Evolutionary conservation across 139 green algal genomes (phyloP).

Genomic region (Picochlorum sp.): DNA sequence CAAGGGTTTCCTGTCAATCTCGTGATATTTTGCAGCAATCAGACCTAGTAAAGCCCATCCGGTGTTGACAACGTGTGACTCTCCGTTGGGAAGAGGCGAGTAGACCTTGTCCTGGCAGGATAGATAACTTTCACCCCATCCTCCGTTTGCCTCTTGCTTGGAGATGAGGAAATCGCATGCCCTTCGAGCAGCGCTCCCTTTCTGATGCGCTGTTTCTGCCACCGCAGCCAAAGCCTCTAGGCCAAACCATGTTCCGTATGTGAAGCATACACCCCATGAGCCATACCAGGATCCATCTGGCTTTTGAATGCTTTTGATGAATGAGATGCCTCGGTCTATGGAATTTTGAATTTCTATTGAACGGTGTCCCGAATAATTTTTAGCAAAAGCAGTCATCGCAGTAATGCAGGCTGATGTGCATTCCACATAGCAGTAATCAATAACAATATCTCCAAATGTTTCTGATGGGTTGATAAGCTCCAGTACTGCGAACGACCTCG

Average conservation of each 20-base stretch:
- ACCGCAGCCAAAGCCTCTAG: constrained; percentile 59
- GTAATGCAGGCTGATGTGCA: constrained; percentile 90
- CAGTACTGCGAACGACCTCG: constrained; percentile 64
- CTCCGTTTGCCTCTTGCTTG: constrained; percentile 82
- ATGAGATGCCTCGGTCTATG: constrained; percentile 21
- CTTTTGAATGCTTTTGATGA: constrained; percentile 54
- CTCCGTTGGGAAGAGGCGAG: constrained; percentile 64
- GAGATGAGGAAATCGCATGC: constrained; percentile 78
- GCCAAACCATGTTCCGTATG: constrained; percentile 97
- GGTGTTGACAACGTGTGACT: constrained; percentile 90
- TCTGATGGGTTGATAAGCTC: constrained; percentile 90
- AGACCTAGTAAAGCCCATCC: constrained; percentile 90
- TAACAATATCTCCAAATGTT: constrained; percentile 99
- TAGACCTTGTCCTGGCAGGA: constrained; percentile 96
- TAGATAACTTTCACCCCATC: constrained; percentile 98
- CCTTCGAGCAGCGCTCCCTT: constrained; percentile 14
- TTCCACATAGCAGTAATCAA: constrained; percentile 98
- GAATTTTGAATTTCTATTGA: constrained; percentile 22
- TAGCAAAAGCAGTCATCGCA: constrained; percentile 64
- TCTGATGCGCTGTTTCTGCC: constrained; percentile 45
- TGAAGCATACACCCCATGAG: constrained; percentile 98
- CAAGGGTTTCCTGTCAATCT: constrained; percentile 51
- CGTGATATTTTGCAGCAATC: constrained; percentile 56
- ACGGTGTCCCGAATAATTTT: constrained; percentile 37
- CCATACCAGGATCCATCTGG: constrained; percentile 95